A percentile compares a stretch with the other conserved stretches of the same genome.
Evolutionary conservation across 768 basidiomycete species (phyloP).

Genomic region (Russula ochroleuca): DNA sequence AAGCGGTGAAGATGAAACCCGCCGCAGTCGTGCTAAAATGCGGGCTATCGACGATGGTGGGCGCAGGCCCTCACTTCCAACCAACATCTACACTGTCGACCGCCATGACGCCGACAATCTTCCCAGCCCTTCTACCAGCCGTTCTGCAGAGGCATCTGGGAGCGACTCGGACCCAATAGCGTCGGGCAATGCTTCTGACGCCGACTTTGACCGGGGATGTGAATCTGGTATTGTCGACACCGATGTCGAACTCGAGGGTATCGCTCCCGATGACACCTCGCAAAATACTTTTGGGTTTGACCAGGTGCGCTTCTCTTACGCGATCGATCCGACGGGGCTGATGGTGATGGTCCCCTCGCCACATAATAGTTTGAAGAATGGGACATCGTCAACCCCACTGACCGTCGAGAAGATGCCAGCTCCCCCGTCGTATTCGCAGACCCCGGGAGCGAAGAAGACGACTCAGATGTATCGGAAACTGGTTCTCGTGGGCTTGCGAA

Average conservation of each 20-base stretch:
- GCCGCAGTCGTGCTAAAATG: slow-evolving; percentile 39
- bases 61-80: slow-evolving; percentile 41
- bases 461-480: slow-evolving; percentile 22
- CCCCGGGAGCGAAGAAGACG: slow-evolving; percentile 13
- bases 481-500: slow-evolving; percentile 14
- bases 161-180: slow-evolving; percentile 19
- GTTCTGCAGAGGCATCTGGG: slow-evolving; percentile 9
- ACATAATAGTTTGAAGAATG: slow-evolving; percentile 18
- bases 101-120: slow-evolving; percentile 3
- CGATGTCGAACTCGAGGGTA: slow-evolving; percentile 25
- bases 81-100: slow-evolving; percentile 31
- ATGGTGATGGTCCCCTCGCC: background rate
- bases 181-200: slow-evolving; percentile 11
- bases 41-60: slow-evolving; percentile 43
- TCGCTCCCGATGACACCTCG: slow-evolving; percentile 6
- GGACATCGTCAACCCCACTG: slow-evolving; percentile 19
- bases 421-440: slow-evolving; percentile 23
- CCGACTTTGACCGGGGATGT: slow-evolving; percentile 16
- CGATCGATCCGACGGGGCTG: slow-evolving; percentile 5
- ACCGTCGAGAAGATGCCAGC: slow-evolving; percentile 19
- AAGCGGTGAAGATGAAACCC: slow-evolving; percentile 33
- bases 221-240: slow-evolving; percentile 25
- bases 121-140: slow-evolving; percentile 5
- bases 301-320: slow-evolving; percentile 9
- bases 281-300: slow-evolving; percentile 15